Evolutionary conservation across 2,329 filamentous ascomycete species (phyloP).

Genomic region (Teratosphaeriaceae sp.): DNA sequence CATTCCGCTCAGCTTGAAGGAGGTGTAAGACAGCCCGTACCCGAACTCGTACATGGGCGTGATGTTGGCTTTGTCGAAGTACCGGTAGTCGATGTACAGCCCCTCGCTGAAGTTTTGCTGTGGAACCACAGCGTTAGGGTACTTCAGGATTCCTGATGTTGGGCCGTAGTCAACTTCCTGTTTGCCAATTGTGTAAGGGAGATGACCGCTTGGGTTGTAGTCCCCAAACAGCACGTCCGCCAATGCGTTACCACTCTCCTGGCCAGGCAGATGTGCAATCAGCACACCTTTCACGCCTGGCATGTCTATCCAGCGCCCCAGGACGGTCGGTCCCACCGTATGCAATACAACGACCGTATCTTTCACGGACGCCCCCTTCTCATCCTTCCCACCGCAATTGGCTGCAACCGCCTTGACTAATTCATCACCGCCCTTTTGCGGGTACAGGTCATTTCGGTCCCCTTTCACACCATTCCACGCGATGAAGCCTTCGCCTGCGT

Average conservation of each 20-base stretch:
- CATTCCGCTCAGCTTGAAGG: conserved; percentile 56
- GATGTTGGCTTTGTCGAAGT: conserved; percentile 73
- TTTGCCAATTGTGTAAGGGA: conserved; percentile 83
- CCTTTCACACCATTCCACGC: conserved; percentile 60
- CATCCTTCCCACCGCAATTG: conserved; percentile 54
- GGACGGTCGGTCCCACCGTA: conserved; percentile 71
- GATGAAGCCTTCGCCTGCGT: conserved; percentile 73
- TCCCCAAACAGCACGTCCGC: conserved; percentile 73
- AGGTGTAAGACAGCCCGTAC: conserved; percentile 75
- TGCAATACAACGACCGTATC: conserved; percentile 80
- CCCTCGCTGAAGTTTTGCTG: conserved; percentile 81
- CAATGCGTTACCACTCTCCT: conserved; percentile 79
- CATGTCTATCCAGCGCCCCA: conserved; percentile 75
- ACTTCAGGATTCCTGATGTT: conserved; percentile 61
- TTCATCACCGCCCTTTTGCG: conserved; percentile 72
- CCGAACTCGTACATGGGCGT: conserved; percentile 80
- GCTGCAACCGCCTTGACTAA: conserved; percentile 61
- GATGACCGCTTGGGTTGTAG: conserved; percentile 69
- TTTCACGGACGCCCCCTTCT: conserved; percentile 33
- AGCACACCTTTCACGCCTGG: conserved; percentile 72
- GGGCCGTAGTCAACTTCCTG: conserved; percentile 69
- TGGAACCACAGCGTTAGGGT: conserved; percentile 61
- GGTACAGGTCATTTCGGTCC: conserved; percentile 67
- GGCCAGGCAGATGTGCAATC: conserved; percentile 77
- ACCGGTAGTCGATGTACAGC: conserved; percentile 81